Evolutionary conservation across 2,329 filamentous ascomycete species (phyloP).

Genomic region (Ophiostoma australiae): DNA sequence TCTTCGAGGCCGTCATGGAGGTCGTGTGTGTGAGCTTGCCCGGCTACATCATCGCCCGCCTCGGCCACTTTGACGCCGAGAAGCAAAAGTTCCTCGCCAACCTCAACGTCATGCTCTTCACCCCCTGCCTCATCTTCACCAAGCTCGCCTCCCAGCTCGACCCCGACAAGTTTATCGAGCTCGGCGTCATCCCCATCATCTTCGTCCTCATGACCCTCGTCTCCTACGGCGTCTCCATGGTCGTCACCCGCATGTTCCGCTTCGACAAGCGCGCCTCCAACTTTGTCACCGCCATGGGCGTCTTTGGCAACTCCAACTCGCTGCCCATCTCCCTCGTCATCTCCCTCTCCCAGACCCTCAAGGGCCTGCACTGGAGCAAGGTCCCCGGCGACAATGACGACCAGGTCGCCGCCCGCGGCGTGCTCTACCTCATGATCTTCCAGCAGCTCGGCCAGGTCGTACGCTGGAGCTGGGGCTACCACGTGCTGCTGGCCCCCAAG

Average conservation of each 20-base stretch:
- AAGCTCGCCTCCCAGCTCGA: constrained; percentile 94
- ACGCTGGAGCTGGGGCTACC: constrained; percentile 97
- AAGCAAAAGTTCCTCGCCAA: constrained; percentile 97
- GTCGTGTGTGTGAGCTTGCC: constrained; percentile 93
- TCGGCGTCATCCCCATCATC: constrained; percentile 92
- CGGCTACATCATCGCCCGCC: constrained; percentile 81
- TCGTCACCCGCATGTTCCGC: constrained; percentile 68
- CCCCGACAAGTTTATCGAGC: constrained; percentile 79
- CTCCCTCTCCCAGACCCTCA: constrained; percentile 85
- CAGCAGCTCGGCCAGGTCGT: constrained; percentile 94
- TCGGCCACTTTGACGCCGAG: constrained; percentile 91
- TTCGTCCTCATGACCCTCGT: constrained; percentile 83
- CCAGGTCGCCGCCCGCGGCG: constrained; percentile 87
- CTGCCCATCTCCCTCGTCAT: constrained; percentile 93
- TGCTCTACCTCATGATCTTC: constrained; percentile 93
- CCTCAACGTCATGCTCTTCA: constrained; percentile 93
- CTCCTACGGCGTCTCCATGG: constrained; percentile 71
- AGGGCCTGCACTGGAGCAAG: constrained; percentile 88
- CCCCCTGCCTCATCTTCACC: constrained; percentile 94
- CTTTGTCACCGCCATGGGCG: constrained; percentile 93
- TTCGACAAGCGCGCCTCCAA: constrained; percentile 84
- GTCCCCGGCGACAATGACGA: constrained; percentile 91
- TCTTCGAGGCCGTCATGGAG: constrained; percentile 91
- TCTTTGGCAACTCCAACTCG: constrained; percentile 98
- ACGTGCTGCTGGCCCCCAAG: constrained; percentile 84